Base-by-base conservation (phyloP, 495 filamentous ascomycete genomes). In the Pseudotulostoma volvatum region DNA sequence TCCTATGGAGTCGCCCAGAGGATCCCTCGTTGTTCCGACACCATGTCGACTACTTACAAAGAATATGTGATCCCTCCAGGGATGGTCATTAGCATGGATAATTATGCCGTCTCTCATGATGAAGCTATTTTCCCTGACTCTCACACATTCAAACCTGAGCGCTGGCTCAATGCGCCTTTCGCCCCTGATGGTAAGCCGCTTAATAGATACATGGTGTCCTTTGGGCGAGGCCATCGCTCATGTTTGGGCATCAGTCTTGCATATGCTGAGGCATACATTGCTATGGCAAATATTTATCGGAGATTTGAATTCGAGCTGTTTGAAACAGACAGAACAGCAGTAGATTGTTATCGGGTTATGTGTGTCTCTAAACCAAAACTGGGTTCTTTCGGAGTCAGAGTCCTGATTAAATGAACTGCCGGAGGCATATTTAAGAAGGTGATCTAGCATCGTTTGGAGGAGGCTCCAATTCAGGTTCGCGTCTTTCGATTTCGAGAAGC, bases 141-240 rank as follows among this genome's bases (percentile, higher is more conserved):
- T 1, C 31, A 53, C 14, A 46, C 16, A 0, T 71, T 69, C 46
- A 42, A 47, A 0, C 65, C 68, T 2, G 57, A 67, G 18, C 56
- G 66, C 19, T 72, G 64, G 63, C 36, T 61, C 8, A 44, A 48
- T n/a, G 43, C 40, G n/a, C 39, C 38, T 18, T 40, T 52, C 39
- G 49, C 53, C 20, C 45, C 31, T 1, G 43, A 49, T 4, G 35
- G 56, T 2, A 48, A 56, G 18, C 42, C 48, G 9, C 50, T 71
- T 20, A 59, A 66, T 13, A 60, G 55, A 33, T 66, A 69, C 34
- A 35, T 73, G 36, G 50, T 68, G 2, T 41, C 63, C 0, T 74
- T 74, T 38, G 59, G 52, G 14, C 65, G 61, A 45, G 68, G 71
- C 1, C 55, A 49, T 1, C 43, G 71, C 31, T 47, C 49, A 15